These are phyloP conservation scores for Recurvomyces mirabilis DNA, from an alignment of 495 filamentous ascomycete genomes.

Conservation along the genomic window DNA sequence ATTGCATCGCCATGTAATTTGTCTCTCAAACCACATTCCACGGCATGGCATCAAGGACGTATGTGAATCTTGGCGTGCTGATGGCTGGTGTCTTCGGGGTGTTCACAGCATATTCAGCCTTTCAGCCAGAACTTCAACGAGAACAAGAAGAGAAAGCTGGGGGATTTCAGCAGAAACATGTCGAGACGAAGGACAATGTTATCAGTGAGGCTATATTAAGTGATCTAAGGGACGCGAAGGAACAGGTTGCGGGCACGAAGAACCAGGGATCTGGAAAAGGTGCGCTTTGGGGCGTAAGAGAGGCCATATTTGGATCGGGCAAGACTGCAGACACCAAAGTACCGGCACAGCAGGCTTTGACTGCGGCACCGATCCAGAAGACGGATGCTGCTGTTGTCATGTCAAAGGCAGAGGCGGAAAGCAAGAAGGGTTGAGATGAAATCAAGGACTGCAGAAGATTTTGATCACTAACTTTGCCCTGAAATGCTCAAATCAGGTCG, in stretches of 20 bases:
- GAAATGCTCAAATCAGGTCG: no score
- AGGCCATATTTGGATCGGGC: neutral
- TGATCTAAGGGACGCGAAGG: conserved; percentile 1
- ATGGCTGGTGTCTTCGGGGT: neutral
- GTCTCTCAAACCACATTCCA: no score
- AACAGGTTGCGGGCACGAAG: neutral
- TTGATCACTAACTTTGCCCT: no score
- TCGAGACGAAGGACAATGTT: neutral
- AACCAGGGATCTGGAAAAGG: neutral
- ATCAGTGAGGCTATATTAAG: conserved; percentile 3
- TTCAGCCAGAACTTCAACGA: neutral
- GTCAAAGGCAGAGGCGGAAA: no score
- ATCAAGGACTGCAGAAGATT: no score
- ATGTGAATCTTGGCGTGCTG: neutral
- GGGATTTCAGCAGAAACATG: neutral
- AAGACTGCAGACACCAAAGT: neutral
- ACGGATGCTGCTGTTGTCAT: no score
- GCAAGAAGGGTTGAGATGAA: no score
- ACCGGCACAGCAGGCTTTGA: neutral
- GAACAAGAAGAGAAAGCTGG: neutral
- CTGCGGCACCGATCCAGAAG: no score
- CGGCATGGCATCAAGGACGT: neutral
- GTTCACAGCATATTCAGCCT: neutral
- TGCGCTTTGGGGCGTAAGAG: neutral
- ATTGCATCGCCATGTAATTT: no score